phyloP scores from a whole-genome alignment of 2,329 filamentous ascomycete genomes.

The Aspergillus hortae region DNA sequence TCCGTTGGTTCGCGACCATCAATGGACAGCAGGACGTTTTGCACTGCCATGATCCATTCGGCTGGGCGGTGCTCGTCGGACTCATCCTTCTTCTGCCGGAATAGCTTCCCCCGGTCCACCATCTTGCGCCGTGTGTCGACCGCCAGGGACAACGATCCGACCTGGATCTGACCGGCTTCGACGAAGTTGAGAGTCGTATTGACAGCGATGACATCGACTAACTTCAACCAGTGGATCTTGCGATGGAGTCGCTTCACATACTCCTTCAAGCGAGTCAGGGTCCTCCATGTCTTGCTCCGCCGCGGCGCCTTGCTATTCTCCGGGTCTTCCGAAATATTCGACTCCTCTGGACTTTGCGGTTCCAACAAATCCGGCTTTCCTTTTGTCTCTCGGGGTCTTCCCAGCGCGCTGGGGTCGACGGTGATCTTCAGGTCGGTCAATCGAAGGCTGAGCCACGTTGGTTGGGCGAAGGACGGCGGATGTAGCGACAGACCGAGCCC shows the following conservation, averaged over 20 bases:
- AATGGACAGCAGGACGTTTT: conserved; percentile 84
- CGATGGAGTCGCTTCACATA: conserved; percentile 80
- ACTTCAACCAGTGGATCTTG: conserved; percentile 80
- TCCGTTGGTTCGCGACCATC: conserved; percentile 82
- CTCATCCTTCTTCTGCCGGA: conserved; percentile 70
- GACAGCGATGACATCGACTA: conserved; percentile 83
- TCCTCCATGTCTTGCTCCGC: conserved; percentile 75
- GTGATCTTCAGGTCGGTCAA: conserved; percentile 82
- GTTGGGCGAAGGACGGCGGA: conserved; percentile 92
- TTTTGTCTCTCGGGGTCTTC: conserved; percentile 20
- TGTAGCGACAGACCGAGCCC: conserved; percentile 85
- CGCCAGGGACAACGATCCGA: conserved; percentile 78
- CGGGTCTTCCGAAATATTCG: conserved; percentile 15
- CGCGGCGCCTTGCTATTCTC: conserved; percentile 13
- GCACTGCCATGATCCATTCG: conserved; percentile 86
- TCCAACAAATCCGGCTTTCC: conserved; percentile 19
- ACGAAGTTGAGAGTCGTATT: conserved; percentile 73
- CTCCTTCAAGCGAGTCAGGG: conserved; percentile 75
- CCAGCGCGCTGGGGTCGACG: conserved; percentile 67
- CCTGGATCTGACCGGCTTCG: conserved; percentile 78
- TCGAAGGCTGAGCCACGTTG: conserved; percentile 91
- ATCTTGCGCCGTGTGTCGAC: conserved; percentile 91
- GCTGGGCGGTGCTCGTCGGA: conserved; percentile 67
- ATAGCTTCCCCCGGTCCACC: conserved; percentile 84
- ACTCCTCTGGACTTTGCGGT: conserved; percentile 16